Base-by-base conservation (phyloP, 2,329 filamentous ascomycete species). In the Xylariales sp. region DNA sequence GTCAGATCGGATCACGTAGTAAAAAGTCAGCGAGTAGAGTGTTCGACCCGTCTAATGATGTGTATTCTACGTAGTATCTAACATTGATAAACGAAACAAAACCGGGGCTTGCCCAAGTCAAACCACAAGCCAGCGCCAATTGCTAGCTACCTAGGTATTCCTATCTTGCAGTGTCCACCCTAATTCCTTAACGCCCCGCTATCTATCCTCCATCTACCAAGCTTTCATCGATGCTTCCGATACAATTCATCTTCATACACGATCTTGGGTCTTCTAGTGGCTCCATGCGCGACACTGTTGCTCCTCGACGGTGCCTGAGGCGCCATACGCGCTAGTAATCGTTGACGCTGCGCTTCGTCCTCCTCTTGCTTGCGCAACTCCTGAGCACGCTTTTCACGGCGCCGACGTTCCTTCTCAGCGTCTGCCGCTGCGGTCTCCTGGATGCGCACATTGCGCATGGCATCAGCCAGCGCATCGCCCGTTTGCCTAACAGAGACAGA, bases 401-500 rank as follows among this genome's bases (percentile, higher is more conserved):
- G 38, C 12, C 19, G 12, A 19, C n/a, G 9, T 7, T 40, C 28
- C 16, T 33, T 24, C 9, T 40, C 27, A 11, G 27, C 19, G 3
- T 31, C 18, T 7, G 11, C 14, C 14, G 15, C 29, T 32, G 8
- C 29, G 29, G 9, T 32, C 29, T 32, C 29, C 7, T 16, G 29
- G 15, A 32, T 32, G 5, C 18, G 11, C 8, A 25, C 11, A 20
- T 32, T 22, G 0, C 18, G 29, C 15, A 33, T 20, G 5, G 20
- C 29, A 6, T 32, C 14, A 10, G 28, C 34, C 15, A 37, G 38
- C 8, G 15, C 14, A n/a, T 16, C 29, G 11, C 24, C 14, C 7
- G 18, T 8, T 19, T 33, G 38, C 20, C 24, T 40, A 14, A 33
- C 19, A 12, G 37, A 39, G 4, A 40, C 38, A 7, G 38, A 40